A percentile compares a stretch with the other conserved stretches of the same genome.
phyloP scores from a whole-genome alignment of 164 flowering plant genomes.

The Stephania yunnanensis region DNA sequence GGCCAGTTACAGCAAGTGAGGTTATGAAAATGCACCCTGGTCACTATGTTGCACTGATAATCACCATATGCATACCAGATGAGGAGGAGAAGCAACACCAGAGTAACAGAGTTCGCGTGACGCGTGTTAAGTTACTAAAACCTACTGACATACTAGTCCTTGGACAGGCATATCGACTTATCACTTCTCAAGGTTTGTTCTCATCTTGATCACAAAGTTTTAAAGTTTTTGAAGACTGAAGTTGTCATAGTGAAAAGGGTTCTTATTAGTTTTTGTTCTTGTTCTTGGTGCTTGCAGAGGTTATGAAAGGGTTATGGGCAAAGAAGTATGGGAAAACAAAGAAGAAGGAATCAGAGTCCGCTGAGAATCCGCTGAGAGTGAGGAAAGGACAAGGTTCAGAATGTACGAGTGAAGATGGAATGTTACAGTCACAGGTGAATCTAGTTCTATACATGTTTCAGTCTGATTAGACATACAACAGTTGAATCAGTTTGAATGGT shows the following conservation, averaged over 20 bases:
- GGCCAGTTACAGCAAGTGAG: conserved; percentile 64
- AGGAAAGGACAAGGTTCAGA: conserved; percentile 19
- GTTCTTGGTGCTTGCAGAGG: conserved; percentile 42
- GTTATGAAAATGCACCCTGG: conserved; percentile 80
- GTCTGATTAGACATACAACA: background rate
- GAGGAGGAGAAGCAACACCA: conserved; percentile 1
- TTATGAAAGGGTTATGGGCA: conserved; percentile 81
- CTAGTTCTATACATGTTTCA: background rate
- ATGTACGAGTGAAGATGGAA: conserved; percentile 18
- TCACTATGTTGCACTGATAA: conserved; percentile 80
- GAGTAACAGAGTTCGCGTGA: conserved; percentile 34
- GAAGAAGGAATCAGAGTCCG: conserved; percentile 30
- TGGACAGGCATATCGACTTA: conserved; percentile 84
- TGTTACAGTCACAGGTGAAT: conserved; percentile 33
- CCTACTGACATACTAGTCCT: conserved; percentile 72
- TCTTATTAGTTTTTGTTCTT: background rate
- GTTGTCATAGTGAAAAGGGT: background rate
- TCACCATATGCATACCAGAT: conserved; percentile 28
- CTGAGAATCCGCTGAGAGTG: conserved; percentile 7
- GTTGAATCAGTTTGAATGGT: background rate
- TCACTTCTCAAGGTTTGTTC: conserved; percentile 61
- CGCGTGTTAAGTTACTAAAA: conserved; percentile 75
- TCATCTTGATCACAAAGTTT: background rate
- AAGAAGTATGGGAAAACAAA: conserved; percentile 70
- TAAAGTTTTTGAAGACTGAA: background rate